Evolutionary conservation across 164 flowering plant species (phyloP).

Genomic region (Stephania yunnanensis): DNA sequence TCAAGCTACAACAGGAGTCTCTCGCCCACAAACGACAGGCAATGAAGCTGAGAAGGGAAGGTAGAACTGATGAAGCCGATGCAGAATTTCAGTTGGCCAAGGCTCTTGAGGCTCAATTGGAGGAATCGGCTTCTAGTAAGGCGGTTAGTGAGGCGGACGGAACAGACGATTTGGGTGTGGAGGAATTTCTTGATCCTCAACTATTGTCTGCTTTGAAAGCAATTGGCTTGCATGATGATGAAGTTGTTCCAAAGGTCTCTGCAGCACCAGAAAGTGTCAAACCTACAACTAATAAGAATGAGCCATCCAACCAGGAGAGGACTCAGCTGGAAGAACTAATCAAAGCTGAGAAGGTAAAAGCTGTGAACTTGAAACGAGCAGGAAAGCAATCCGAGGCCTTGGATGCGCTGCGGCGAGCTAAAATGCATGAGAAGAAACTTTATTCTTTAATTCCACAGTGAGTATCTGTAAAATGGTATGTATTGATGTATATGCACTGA

Average conservation of each 20-base stretch:
- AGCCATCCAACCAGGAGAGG: conserved; percentile 34
- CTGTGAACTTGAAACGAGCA: conserved; percentile 66
- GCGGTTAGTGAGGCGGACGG: conserved; percentile 22
- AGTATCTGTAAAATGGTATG: background rate
- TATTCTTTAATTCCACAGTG: conserved; percentile 30
- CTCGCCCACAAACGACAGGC: conserved; percentile 86
- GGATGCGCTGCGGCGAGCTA: conserved; percentile 76
- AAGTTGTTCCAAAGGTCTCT: conserved; percentile 18
- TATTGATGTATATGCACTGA: background rate
- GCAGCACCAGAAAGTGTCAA: conserved; percentile 29
- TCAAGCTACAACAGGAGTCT: conserved; percentile 86
- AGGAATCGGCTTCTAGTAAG: conserved; percentile 31
- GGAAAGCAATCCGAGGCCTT: conserved; percentile 89
- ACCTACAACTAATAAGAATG: conserved; percentile 14
- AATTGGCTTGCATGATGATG: conserved; percentile 51
- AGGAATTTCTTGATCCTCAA: conserved; percentile 89
- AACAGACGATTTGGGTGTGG: conserved; percentile 47
- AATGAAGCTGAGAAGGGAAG: conserved; percentile 79
- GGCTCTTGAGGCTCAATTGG: conserved; percentile 70
- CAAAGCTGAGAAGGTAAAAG: conserved; percentile 80
- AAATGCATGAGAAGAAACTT: conserved; percentile 72
- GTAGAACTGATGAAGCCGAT: conserved; percentile 74
- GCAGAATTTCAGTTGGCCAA: conserved; percentile 79
- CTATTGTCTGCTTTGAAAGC: conserved; percentile 78
- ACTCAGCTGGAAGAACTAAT: conserved; percentile 58